Conservation (phyloP, 495 filamentous ascomycete species). For the Xylaria castorea region DNA sequence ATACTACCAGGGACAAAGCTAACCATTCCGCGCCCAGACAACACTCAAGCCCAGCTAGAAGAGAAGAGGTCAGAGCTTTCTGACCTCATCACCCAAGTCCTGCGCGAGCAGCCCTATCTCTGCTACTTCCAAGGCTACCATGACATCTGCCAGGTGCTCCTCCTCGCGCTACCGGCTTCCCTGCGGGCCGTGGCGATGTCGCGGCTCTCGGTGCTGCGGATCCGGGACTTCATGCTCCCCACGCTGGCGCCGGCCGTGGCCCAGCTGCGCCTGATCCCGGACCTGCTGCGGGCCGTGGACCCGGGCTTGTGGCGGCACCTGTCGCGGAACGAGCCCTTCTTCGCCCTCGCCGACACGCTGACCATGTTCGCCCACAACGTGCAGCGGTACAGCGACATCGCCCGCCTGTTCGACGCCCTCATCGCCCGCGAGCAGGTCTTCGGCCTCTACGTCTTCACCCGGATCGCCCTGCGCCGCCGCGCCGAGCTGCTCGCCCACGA, state of each 20-base stretch:
- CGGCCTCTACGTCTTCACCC: constrained; percentile 87
- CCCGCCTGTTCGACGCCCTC: constrained; percentile 89
- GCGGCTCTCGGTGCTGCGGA: constrained; percentile 83
- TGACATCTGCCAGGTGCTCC: constrained; percentile 96
- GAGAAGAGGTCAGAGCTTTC: constrained; percentile 74
- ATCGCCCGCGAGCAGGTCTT: constrained; percentile 85
- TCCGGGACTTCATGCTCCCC: constrained; percentile 97
- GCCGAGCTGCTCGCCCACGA: constrained; percentile 85
- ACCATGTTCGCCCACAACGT: constrained; percentile 98
- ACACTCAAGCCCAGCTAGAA: constrained; percentile 64
- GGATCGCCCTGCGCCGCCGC: constrained; percentile 80
- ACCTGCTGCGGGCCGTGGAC: constrained; percentile 75
- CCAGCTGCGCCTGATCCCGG: constrained; percentile 83
- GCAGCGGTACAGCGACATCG: constrained; percentile 81
- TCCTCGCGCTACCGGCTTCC: constrained; percentile 74
- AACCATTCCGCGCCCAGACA: constrained; percentile 37
- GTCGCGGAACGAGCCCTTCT: constrained; percentile 81
- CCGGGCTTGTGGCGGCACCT: constrained; percentile 73
- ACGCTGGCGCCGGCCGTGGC: constrained; percentile 79
- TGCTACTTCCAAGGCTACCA: constrained; percentile 99
- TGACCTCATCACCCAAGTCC: constrained; percentile 73
- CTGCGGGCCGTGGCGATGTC: constrained; percentile 63
- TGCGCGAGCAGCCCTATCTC: constrained; percentile 83
- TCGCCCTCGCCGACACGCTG: constrained; percentile 86
- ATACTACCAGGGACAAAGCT: constrained; percentile 30